phyloP scores from a whole-genome alignment of 2,329 filamentous ascomycete species.

The Gremmenia infestans region DNA sequence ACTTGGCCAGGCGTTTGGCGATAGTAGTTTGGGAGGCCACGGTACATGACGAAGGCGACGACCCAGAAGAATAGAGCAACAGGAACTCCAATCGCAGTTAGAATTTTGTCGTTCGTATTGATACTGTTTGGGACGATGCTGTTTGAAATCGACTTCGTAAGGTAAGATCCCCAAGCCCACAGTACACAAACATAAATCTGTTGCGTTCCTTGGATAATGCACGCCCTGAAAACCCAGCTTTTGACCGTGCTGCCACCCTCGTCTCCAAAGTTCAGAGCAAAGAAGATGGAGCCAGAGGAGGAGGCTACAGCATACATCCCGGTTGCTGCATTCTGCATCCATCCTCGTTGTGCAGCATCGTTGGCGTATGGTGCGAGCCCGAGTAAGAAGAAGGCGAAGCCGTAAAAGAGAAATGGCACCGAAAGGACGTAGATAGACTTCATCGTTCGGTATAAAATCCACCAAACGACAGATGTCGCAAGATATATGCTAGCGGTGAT shows the following conservation, averaged over 20 bases:
- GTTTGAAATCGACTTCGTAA: slow-evolving; percentile 41
- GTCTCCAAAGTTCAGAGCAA: slow-evolving; percentile 62
- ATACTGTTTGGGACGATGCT: slow-evolving; percentile 32
- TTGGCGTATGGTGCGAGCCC: slow-evolving; percentile 51
- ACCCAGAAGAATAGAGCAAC: slow-evolving; percentile 53
- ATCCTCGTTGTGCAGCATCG: slow-evolving; percentile 38
- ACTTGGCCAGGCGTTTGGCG: slow-evolving; percentile 58
- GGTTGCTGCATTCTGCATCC: slow-evolving; percentile 48
- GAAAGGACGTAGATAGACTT: slow-evolving; percentile 53
- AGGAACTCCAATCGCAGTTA: slow-evolving; percentile 48
- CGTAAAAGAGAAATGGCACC: slow-evolving; percentile 55
- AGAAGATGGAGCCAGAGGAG: slow-evolving; percentile 59
- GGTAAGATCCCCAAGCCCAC: slow-evolving; percentile 61
- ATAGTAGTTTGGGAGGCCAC: slow-evolving; percentile 64
- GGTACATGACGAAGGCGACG: slow-evolving; percentile 49
- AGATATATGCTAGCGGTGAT: slow-evolving; percentile 55
- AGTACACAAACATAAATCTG: slow-evolving; percentile 60
- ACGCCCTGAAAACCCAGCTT: slow-evolving; percentile 63
- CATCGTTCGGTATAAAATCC: slow-evolving; percentile 53
- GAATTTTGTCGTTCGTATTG: neutral
- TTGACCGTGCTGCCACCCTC: slow-evolving; percentile 56
- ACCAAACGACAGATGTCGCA: slow-evolving; percentile 54
- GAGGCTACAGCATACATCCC: slow-evolving; percentile 58
- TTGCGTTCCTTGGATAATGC: slow-evolving; percentile 61
- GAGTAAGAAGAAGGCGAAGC: slow-evolving; percentile 55